Percentiles rank a stretch among this genome's conserved stretches.
These are phyloP conservation scores for Lasiodiplodia theobromae DNA, from an alignment of 2,329 filamentous ascomycete genomes.

Conservation along the genomic window DNA sequence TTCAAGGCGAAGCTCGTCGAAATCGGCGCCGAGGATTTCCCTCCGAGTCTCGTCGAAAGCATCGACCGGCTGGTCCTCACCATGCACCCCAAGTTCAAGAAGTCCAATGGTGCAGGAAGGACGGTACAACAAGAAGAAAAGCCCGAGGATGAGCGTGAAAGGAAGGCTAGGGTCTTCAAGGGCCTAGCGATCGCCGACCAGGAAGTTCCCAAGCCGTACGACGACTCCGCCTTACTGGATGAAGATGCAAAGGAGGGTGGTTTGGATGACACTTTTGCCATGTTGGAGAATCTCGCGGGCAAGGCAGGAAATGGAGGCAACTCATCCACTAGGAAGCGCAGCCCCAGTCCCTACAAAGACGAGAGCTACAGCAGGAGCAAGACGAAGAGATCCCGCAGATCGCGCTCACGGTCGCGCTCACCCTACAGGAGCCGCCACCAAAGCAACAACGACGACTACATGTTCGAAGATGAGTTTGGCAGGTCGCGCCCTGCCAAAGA, in stretches of 20 bases:
- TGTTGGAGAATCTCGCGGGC: conserved; percentile 84
- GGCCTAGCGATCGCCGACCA: conserved; percentile 88
- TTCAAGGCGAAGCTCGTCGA: conserved; percentile 79
- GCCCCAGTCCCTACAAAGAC: conserved; percentile 62
- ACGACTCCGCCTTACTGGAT: conserved; percentile 46
- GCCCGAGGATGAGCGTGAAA: conserved; percentile 61
- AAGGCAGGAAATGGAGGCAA: conserved; percentile 63
- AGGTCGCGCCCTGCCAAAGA: conserved; percentile 49
- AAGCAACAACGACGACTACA: conserved; percentile 58
- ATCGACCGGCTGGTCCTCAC: conserved; percentile 87
- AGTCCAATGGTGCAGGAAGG: conserved; percentile 57
- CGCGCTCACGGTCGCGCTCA: conserved; percentile 58
- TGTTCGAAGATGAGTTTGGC: conserved; percentile 68
- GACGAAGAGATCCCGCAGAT: conserved; percentile 51
- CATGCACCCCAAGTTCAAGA: conserved; percentile 87
- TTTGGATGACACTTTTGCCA: conserved; percentile 90
- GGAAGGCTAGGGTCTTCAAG: conserved; percentile 88
- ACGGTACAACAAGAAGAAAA: conserved; percentile 44
- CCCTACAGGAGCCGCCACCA: conserved; percentile 45
- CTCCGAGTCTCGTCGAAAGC: conserved; percentile 85
- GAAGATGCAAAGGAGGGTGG: conserved; percentile 63
- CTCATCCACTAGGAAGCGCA: conserved; percentile 63
- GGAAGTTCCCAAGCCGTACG: conserved; percentile 60
- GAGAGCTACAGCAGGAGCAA: conserved; percentile 52
- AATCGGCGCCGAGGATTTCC: conserved; percentile 79